Conservation (phyloP, 345 rosid genomes). For the Ceriops decandra region DNA sequence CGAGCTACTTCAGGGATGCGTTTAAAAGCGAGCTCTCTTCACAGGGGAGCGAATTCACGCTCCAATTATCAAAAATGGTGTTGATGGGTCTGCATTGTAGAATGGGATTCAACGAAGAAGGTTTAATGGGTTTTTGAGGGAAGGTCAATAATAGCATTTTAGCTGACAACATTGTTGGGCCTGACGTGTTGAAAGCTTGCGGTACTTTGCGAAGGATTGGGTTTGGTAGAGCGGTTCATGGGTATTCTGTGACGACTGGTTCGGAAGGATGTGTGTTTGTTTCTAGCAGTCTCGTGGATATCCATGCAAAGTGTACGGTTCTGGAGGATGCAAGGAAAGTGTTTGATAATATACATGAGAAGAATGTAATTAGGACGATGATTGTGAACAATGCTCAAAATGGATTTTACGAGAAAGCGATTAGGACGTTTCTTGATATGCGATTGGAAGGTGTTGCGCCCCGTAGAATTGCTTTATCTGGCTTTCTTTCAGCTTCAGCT, state of each 20-base stretch:
- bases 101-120: slow-evolving; percentile 45
- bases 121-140: slow-evolving; percentile 50
- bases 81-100: slow-evolving; percentile 60
- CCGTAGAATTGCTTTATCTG: slow-evolving; percentile 53
- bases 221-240: slow-evolving; percentile 68
- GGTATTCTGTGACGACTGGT: slow-evolving; percentile 54
- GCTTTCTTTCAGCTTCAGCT: slow-evolving; percentile 69
- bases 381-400: slow-evolving; percentile 57
- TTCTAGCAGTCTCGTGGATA: slow-evolving; percentile 59
- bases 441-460: slow-evolving; percentile 49
- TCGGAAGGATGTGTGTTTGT: slow-evolving; percentile 59
- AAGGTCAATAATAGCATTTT: slow-evolving; percentile 50
- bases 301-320: slow-evolving; percentile 63
- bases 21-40: slow-evolving; percentile 42
- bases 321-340: slow-evolving; percentile 55
- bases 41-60: slow-evolving; percentile 79
- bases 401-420: slow-evolving; percentile 54
- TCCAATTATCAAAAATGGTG: slow-evolving; percentile 58
- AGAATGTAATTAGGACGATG: slow-evolving; percentile 60
- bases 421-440: slow-evolving; percentile 45
- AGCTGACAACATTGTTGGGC: slow-evolving; percentile 69
- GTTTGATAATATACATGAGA: slow-evolving; percentile 51
- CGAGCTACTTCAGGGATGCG: slow-evolving; percentile 70
- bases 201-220: slow-evolving; percentile 51
- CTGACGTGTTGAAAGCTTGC: slow-evolving; percentile 72